Base-by-base conservation (phyloP, 2,329 filamentous ascomycete genomes). In the Verticillium isaacii region DNA sequence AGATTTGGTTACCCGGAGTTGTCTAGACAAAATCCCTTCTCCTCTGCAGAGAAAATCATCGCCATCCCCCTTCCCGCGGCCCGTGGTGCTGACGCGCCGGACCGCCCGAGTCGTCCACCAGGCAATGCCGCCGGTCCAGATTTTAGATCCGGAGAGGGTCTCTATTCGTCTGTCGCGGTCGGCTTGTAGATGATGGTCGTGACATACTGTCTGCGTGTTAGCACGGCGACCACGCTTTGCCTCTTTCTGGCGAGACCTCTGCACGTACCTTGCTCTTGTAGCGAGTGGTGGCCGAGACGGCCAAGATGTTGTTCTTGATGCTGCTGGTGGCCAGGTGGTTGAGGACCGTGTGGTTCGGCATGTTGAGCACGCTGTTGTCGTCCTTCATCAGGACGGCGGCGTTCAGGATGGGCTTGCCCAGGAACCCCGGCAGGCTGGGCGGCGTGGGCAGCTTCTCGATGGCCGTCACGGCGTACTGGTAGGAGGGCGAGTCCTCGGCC, bases 171-270 rank as follows among this genome's bases (percentile, higher is more conserved):
- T n/a, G 77, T 74, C 6, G 81, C 81, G 12, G 93, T 92, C 19
- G 92, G 93, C 80, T 97, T 98, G 79, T 98, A 98, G 81, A 98
- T 89, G 73, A 98, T 96, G 2, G 93, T 97, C 4, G 94, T 98
- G 39, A 98, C 90, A 77, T 98, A 98, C 94, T 97, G 69, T 29
- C 60, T 17, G 23, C 45, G n/a, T 23, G 19, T 50, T 50, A 50
- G 45, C 11, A 23, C 11, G n/a, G 7, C 19, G 5, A 8, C 7
- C 41, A 7, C 15, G 2, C 17, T 41, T n/a, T 5, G 3, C 9
- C n/a, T 4, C 7, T n/a, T 19, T 45, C 36, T 15, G 15, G 36
- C 15, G 36, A 37, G 36, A 15, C 36, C 5, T 45, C 32, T 62
- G 32, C 29, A 70, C 81, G 61, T 71, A 92, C 92, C 87, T 99